A percentile compares a stretch with the other conserved stretches of the same genome.
Evolutionary conservation across 305 asterid genomes (phyloP).

Genomic region (Rubia peregrina): DNA sequence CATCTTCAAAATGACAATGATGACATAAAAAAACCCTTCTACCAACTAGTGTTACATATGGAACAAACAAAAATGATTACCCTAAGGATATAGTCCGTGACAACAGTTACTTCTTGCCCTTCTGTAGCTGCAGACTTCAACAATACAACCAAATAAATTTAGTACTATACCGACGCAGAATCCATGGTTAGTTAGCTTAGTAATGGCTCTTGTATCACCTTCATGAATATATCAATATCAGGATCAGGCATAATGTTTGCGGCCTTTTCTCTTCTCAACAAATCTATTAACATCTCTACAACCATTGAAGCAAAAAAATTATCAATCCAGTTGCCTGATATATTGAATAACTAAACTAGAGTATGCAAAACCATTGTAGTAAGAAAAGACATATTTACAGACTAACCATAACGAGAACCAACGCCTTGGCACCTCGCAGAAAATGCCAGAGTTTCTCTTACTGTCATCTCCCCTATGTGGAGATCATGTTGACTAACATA

Average conservation of each 20-base stretch:
- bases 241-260: slow-evolving; percentile 89
- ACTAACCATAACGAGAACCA: slow-evolving; percentile 70
- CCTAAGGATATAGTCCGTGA: slow-evolving; percentile 83
- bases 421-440: slow-evolving; percentile 98
- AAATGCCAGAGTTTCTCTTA: slow-evolving; percentile 81
- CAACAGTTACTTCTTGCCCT: slow-evolving; percentile 76
- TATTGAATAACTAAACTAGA: background rate
- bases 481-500: slow-evolving; percentile 89
- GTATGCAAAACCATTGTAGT: background rate
- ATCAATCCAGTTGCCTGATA: background rate
- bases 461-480: slow-evolving; percentile 89
- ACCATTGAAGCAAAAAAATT: background rate
- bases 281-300: slow-evolving; percentile 72
- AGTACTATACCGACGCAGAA: background rate
- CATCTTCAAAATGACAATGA: slow-evolving; percentile 35
- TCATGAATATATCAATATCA: slow-evolving; percentile 86
- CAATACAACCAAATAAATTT: slow-evolving; percentile 3
- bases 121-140: slow-evolving; percentile 69
- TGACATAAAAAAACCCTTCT: background rate
- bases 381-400: background rate
- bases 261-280: slow-evolving; percentile 86
- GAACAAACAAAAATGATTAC: slow-evolving; percentile 23
- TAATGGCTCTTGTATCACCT: slow-evolving; percentile 39
- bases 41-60: background rate
- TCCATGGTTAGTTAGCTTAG: background rate